Base-by-base conservation (phyloP, 2,329 filamentous ascomycete species). In the Camillea tinctor region DNA sequence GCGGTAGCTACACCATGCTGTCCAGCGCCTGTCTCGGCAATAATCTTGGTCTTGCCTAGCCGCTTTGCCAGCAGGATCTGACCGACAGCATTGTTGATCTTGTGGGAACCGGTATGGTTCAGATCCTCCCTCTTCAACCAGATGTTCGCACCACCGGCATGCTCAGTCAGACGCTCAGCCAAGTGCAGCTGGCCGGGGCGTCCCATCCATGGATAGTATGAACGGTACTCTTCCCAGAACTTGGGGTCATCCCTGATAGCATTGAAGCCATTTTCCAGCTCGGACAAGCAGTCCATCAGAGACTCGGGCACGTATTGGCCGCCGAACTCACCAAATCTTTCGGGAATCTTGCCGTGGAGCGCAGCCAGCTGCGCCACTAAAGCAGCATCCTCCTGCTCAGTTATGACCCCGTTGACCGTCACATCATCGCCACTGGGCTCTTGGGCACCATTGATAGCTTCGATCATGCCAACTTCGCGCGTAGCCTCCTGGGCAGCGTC, bases 1-100 rank as follows among this genome's bases (percentile, higher is more conserved):
- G 95, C 95, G 26, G 95, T 98, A 2, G 95, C 95, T 44, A 99
- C 95, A 80, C 95, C 95, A 77, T 99, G 95, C 79, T 99, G 95
- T 19, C 95, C 95, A 57, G 95, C 95, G 67, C 95, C 95, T 17
- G 95, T 99, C 80, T 99, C 95, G 54, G 95, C 95, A 69, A 99
- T 99, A 70, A 99, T 98, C 75, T 93, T 90, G 5, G 89, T 97
- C 85, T 99, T 99, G 55, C 95, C 95, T 54, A 99, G 79, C 63
- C 92, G 84, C 69, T 85, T 85, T 1, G 95, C 95, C 48, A 99
- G 80, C 15, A 99, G 84, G 54, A 97, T 88, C 76, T 99, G 95
- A 1, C 95, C 95, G 8, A 99, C 81, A 0, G 95, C 95, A 71
- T 99, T 99, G 82, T 99, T 99, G 82, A 99, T 98, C 85, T 99